A percentile compares a stretch with the other conserved stretches of the same genome.
phyloP scores from a whole-genome alignment of 108 stramenopile species.

The Schizochytrium sp. region DNA sequence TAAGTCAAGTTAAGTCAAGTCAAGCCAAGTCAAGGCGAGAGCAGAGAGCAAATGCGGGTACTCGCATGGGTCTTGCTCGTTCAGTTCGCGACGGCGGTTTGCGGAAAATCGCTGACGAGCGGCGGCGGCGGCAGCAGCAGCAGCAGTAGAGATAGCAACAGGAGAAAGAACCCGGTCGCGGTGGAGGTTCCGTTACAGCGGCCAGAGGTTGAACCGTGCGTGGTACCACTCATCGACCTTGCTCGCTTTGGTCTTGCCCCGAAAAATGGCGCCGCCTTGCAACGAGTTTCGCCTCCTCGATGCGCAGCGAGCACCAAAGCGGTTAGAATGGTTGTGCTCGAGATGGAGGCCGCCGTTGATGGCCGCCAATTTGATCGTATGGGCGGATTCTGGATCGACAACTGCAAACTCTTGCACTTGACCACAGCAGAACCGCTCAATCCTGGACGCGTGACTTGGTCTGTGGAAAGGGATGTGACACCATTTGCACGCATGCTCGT shows the following conservation, averaged over 20 bases:
- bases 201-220: neutral
- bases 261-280: neutral
- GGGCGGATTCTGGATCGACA: neutral
- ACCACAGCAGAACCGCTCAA: neutral
- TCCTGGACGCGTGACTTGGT: neutral
- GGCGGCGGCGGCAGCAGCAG: too few species aligned
- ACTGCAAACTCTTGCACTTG: neutral
- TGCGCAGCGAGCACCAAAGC: neutral
- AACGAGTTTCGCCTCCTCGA: neutral
- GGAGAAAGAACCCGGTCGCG: neutral
- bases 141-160: too few species aligned
- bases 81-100: too few species aligned
- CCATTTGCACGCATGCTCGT: neutral
- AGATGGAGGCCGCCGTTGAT: neutral
- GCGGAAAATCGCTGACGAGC: too few species aligned
- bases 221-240: neutral
- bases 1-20: too few species aligned
- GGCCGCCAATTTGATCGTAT: neutral
- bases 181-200: neutral
- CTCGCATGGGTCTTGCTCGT: too few species aligned
- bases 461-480: neutral
- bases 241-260: neutral
- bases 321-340: neutral
- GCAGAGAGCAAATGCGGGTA: too few species aligned
- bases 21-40: too few species aligned